Evolutionary conservation across 371 early-diverging fungal species (phyloP).

Genomic region (Modicella reniformis): DNA sequence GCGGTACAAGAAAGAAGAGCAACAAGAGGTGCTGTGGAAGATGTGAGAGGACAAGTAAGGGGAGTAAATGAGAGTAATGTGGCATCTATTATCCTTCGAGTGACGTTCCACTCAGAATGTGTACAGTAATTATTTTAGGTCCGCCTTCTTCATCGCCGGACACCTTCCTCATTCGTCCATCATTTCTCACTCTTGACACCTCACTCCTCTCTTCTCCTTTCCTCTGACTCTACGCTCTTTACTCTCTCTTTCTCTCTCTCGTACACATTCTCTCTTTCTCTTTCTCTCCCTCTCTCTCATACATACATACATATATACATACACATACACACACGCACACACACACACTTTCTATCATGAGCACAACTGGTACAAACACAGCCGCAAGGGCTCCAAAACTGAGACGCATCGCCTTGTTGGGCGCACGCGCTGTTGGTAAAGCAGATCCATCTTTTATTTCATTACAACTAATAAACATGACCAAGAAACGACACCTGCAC

Average conservation of each 20-base stretch:
- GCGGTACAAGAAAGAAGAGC: no score
- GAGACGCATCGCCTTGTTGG: conserved; percentile 29
- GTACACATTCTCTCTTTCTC: not conserved
- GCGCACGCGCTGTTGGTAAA: conserved; percentile 36
- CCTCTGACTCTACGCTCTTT: not conserved
- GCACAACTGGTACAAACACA: conserved; percentile 17
- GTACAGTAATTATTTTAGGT: no score
- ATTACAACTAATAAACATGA: not conserved
- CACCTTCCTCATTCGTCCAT: not conserved
- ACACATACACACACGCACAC: not conserved
- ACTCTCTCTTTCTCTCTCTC: not conserved
- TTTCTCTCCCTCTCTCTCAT: not conserved
- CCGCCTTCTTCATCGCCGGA: no score
- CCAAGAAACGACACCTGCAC: not conserved
- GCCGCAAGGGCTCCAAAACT: conserved; percentile 18
- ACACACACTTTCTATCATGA: no score
- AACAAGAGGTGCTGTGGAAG: no score
- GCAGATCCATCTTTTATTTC: not conserved
- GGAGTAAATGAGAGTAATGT: no score
- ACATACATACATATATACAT: not conserved
- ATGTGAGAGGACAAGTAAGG: no score
- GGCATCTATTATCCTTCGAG: no score
- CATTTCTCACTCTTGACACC: conserved; percentile 2
- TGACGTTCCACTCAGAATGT: no score
- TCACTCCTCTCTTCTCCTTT: not conserved